Evolutionary conservation across 106 monocot species (phyloP), one percentile per base, ranked within the genome.

Genomic region (Phalaenopsis aphrodite): DNA sequence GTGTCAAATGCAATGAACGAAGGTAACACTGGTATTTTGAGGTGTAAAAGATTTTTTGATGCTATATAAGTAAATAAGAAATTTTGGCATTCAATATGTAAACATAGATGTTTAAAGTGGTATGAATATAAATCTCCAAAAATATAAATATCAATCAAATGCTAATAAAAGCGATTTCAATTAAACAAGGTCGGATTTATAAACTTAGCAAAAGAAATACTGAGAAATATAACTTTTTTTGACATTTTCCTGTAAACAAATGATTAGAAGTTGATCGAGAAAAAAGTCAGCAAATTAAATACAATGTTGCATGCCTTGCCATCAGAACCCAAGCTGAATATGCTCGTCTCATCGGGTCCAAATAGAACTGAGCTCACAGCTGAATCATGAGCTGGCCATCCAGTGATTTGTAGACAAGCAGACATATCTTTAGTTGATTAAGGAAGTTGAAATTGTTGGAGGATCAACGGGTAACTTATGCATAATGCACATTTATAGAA

Each of bases 341-440:
- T 97, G 83, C 97, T 97, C 23, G 97, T 97, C 83, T 97, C 97
- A 80, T 93, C 97, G 39, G 94, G 92, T 82, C 97, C 97, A 90
- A 97, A 97, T 73, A 88, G 84, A 76, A 97, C 85, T 73, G 94
- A 94, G 82, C 82, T 89, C 58, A 94, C 89, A 64, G 97, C 87
- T 45, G 94, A 82, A 78, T 97, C 97, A 90, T 97, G 97, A 52
- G 97, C 97, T 65, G 97, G 97, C 97, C 97, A 97, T 78, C 97
- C 94, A 24, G 97, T 97, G 80, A 97, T 97, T 87, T 94, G 97
- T 37, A 94, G 88, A 57, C 92, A 84, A 83, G 94, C 94, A 76
- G 89, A 88, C 90, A 96, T 93, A 74, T 96, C 96, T 96, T 79
- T 66, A 16, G 39, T 10, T 80, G 49, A 82, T 89, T 84, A 85